phyloP scores from a whole-genome alignment of 2,329 filamentous ascomycete species.

The Cladophialophora carrionii region DNA sequence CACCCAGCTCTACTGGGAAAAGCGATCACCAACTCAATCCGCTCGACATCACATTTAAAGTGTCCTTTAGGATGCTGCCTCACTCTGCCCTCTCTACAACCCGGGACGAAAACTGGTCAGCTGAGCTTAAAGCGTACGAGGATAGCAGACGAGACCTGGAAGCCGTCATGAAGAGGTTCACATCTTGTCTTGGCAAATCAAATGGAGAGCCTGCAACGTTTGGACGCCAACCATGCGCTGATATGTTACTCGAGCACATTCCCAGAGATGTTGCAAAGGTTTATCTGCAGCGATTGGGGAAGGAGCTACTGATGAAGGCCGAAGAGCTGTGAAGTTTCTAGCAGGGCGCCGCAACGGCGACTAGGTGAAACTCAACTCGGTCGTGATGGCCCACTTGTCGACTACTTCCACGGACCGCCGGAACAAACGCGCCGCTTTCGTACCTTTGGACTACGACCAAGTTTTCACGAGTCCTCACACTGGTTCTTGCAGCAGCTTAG shows the following conservation, averaged over 20 bases:
- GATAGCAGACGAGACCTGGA: constrained; percentile 73
- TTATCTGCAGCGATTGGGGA: constrained; percentile 71
- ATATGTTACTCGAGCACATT: constrained; percentile 51
- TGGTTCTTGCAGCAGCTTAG: background rate
- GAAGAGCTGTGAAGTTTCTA: constrained; percentile 20
- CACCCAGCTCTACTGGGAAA: constrained; percentile 2
- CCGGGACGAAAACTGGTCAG: constrained; percentile 82
- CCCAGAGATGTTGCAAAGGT: constrained; percentile 70
- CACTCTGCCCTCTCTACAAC: constrained; percentile 69
- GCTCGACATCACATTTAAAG: constrained; percentile 76
- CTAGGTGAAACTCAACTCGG: background rate
- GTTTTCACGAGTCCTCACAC: background rate
- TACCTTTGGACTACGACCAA: background rate
- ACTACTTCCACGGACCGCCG: background rate
- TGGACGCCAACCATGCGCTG: background rate
- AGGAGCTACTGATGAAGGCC: constrained; percentile 61
- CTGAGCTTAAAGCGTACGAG: constrained; percentile 81
- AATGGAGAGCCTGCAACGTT: background rate
- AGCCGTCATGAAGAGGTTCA: constrained; percentile 55
- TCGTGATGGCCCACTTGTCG: background rate
- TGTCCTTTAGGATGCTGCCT: constrained; percentile 75
- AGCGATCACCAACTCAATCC: background rate
- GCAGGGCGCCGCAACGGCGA: background rate
- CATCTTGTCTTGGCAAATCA: constrained; percentile 1
- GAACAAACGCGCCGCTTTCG: too few relatives aligned